Base-by-base conservation (phyloP, 2,329 filamentous ascomycete species). In the Leptodontidium sp. region DNA sequence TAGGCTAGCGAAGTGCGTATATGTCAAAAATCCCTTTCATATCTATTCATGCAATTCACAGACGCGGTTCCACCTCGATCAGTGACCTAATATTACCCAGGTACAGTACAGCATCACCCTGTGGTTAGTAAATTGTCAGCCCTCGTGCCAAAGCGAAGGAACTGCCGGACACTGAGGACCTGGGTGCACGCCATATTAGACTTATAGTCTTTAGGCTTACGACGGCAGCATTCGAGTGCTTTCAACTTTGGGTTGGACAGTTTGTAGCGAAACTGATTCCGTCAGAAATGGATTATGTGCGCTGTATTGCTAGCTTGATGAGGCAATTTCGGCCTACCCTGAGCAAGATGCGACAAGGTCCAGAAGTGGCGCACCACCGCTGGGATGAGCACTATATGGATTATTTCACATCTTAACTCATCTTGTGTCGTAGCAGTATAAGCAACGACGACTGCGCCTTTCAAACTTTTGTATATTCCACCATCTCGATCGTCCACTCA, bases 211-310 rank as follows among this genome's bases (percentile, higher is more conserved):
- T 47, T 17, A 47, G 15, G 12, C 43, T 47, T 47, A 47, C 17
- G 43, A 47, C 43, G 17, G 43, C 14, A 47, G 43, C 43, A 47
- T 47, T 47, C 43, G 43, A 47, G 43, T 47, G 15, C 43, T 47
- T 47, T 1, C 14, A 15, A 45, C 40, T 45, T 47, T 15, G 2
- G 1, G 43, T 47, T 35, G 24, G 17, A 57, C 52, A 57, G 4
- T 32, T 14, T 57, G 26, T 9, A 32, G 52, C 26, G 26, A 57
- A 57, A 32, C 17, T 57, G 9, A 32, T 35, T 17, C 12, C 12
- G 12, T 57, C 52, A 57, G 32, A 32, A 57, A 57, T 57, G 52
- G 26, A 57, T 57, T 57, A 35, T 57, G 14, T n/a, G 12, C 14
- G 12, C 26, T 57, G 12, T 35, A 35, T 57, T 35, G 8, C 52